phyloP scores from a whole-genome alignment of 2,329 filamentous ascomycete genomes.

The Coniochaeta pulveracea region DNA sequence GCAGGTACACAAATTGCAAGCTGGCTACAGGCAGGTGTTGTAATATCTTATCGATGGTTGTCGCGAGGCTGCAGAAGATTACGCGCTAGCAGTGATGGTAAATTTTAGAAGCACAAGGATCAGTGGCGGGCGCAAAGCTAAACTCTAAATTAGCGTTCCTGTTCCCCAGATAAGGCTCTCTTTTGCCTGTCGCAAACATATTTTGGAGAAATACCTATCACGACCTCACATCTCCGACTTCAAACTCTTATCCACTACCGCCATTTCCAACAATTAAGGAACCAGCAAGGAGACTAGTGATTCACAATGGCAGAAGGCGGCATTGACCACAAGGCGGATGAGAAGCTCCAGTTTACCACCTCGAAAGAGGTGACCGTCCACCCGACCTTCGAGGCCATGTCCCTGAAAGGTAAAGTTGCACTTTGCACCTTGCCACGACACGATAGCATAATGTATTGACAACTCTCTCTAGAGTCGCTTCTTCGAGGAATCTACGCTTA shows the following conservation, averaged over 20 bases:
- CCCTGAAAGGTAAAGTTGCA: slow-evolving; percentile 58
- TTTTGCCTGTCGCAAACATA: too few species aligned
- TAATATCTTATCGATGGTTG: background rate
- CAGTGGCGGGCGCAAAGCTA: too few species aligned
- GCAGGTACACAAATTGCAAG: background rate
- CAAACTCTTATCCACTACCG: too few species aligned
- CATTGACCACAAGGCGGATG: slow-evolving; percentile 86
- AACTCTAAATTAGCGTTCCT: too few species aligned
- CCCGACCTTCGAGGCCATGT: slow-evolving; percentile 92
- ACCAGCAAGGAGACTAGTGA: too few species aligned
- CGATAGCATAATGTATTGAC: background rate
- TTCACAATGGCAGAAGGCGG: slow-evolving; percentile 86
- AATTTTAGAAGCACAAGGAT: too few species aligned
- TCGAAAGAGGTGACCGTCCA: slow-evolving; percentile 96
- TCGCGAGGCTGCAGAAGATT: slow-evolving; percentile 3
- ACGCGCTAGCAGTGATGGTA: too few species aligned
- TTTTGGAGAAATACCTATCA: too few species aligned
- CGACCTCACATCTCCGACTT: slow-evolving; percentile 5
- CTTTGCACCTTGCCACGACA: background rate
- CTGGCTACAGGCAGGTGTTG: too few species aligned
- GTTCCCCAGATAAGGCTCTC: too few species aligned
- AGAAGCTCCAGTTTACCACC: slow-evolving; percentile 96
- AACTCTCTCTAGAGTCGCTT: slow-evolving; percentile 68
- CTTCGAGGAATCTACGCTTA: slow-evolving; percentile 97
- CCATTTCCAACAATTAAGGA: background rate